Evolutionary conservation across 2,329 filamentous ascomycete genomes (phyloP).

Genomic region (Diatrype stigma): DNA sequence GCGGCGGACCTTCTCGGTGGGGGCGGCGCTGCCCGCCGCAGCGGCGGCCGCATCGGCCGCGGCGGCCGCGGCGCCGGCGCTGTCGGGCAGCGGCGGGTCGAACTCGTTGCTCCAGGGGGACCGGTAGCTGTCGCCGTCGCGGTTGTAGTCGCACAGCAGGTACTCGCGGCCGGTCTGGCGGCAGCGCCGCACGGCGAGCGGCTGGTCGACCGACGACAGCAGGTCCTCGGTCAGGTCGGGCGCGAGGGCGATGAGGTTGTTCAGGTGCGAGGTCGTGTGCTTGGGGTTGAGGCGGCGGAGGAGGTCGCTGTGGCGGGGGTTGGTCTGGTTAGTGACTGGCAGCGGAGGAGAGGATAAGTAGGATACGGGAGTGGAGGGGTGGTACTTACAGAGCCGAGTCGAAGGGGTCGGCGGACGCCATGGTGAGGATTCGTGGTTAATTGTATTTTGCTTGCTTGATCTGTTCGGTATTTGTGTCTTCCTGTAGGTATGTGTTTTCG

Average conservation of each 20-base stretch:
- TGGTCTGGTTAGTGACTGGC: background rate
- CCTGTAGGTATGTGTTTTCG: background rate
- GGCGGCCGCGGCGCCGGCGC: constrained; percentile 36
- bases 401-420: constrained; percentile 60
- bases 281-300: constrained; percentile 96
- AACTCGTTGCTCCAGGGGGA: constrained; percentile 99
- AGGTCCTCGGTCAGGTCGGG: constrained; percentile 96
- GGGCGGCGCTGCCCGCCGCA: constrained; percentile 60
- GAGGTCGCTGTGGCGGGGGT: constrained; percentile 66
- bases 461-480: background rate
- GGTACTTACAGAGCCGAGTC: constrained; percentile 69
- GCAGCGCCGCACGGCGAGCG: constrained; percentile 81
- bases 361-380: constrained; percentile 7
- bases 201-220: constrained; percentile 95
- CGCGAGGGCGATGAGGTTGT: constrained; percentile 80
- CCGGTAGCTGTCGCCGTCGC: constrained; percentile 94
- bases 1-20: constrained; percentile 83
- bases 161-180: constrained; percentile 89
- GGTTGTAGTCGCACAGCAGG: constrained; percentile 99
- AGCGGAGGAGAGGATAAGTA: constrained; percentile 7
- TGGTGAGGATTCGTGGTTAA: too few species aligned
- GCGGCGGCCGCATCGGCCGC: constrained; percentile 41
- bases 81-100: constrained; percentile 80
- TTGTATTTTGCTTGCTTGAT: too few species aligned
- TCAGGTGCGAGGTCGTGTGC: constrained; percentile 82